phyloP scores from a whole-genome alignment of 169 alveolate species.

The Cystoisospora suis region DNA sequence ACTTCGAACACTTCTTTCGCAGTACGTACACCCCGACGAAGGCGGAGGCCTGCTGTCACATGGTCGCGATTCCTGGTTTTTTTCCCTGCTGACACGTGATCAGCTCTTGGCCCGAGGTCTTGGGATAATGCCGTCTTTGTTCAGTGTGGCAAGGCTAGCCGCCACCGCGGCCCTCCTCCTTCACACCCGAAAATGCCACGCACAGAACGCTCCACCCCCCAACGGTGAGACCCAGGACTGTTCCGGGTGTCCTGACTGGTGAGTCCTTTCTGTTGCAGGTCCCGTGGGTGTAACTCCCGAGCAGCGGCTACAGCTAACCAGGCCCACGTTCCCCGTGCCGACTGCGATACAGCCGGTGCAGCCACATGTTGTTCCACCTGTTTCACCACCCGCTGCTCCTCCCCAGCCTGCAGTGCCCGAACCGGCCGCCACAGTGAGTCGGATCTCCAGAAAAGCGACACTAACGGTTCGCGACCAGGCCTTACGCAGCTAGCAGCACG shows the following conservation, averaged over 20 bases:
- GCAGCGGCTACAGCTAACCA: neutral
- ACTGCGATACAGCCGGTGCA: neutral
- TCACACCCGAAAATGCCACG: neutral
- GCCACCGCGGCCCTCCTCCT: neutral
- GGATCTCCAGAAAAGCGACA: too few species aligned
- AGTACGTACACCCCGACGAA: too few species aligned
- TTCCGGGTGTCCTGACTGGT: too few species aligned
- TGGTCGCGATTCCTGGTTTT: too few species aligned
- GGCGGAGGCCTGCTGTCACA: too few species aligned
- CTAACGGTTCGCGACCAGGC: too few species aligned
- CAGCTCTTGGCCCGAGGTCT: too few species aligned
- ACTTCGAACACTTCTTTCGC: too few species aligned
- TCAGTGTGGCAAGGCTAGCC: too few species aligned
- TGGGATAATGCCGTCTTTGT: too few species aligned
- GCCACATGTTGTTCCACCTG: neutral
- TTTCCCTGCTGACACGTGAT: too few species aligned
- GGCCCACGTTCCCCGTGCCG: neutral
- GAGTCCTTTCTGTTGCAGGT: neutral
- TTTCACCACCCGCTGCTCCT: neutral
- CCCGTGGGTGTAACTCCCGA: slow-evolving; percentile 17
- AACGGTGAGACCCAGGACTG: neutral
- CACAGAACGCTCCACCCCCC: neutral
- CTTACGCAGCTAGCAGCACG: neutral
- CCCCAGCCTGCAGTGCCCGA: slow-evolving; percentile 9
- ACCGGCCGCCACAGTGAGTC: neutral